Conservation (phyloP, 352 stramenopile species). For the Globisporangium yorkense region DNA sequence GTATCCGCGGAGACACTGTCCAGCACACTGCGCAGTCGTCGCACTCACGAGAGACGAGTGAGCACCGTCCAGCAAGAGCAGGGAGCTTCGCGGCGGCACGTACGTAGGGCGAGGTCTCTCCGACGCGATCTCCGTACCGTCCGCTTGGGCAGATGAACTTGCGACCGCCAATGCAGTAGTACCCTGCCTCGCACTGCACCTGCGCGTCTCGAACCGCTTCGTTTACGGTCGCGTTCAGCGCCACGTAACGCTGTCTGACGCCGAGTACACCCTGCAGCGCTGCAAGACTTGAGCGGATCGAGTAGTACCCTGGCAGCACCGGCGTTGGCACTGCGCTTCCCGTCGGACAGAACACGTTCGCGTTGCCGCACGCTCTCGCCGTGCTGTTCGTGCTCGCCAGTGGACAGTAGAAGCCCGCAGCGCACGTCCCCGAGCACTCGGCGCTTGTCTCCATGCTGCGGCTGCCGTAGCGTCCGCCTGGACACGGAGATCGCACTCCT, state of each 20-base stretch:
- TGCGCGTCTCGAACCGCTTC: slow-evolving; percentile 38
- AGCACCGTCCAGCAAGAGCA: not conserved
- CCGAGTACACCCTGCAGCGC: not conserved
- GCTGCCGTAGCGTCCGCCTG: slow-evolving; percentile 38
- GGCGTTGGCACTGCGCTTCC: slow-evolving; percentile 46
- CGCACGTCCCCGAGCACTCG: slow-evolving; percentile 37
- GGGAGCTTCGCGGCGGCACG: not conserved
- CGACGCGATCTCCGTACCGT: slow-evolving; percentile 34
- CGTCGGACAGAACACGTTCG: slow-evolving; percentile 52
- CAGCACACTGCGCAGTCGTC: slow-evolving; percentile 33
- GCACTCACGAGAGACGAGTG: not conserved
- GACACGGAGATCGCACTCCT: slow-evolving; percentile 48
- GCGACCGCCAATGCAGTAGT: slow-evolving; percentile 54
- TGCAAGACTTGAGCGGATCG: slow-evolving; percentile 16
- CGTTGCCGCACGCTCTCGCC: slow-evolving; percentile 20
- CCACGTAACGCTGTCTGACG: not conserved
- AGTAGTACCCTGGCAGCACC: slow-evolving; percentile 62
- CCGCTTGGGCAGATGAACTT: slow-evolving; percentile 56
- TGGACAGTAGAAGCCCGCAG: slow-evolving; percentile 54
- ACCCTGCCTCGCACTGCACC: slow-evolving; percentile 50
- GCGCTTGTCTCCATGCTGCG: slow-evolving; percentile 21
- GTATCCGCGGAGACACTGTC: slow-evolving; percentile 54
- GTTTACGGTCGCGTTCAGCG: slow-evolving; percentile 19
- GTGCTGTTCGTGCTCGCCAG: slow-evolving; percentile 48
- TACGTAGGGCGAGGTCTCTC: slow-evolving; percentile 32